Evolutionary conservation across 176 grass and related monocot genomes (phyloP), one percentile per base, ranked within the genome.

Genomic region (Oryza brachyantha): DNA sequence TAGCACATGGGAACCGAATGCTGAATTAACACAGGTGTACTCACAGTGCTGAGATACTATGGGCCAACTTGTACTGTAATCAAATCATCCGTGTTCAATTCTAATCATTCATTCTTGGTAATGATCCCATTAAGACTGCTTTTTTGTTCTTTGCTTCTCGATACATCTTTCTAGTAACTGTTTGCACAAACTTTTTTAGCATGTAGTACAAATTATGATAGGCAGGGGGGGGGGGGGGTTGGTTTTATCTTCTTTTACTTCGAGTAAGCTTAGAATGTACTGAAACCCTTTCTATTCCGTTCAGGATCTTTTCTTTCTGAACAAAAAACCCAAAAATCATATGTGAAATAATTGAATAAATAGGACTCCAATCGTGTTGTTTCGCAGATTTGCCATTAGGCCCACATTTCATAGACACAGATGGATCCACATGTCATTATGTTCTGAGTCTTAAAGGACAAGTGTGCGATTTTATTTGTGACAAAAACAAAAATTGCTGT

Each of bases 121-220:
- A 85, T 89, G 78, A 78, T 85, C 83, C 66, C 66, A 60, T 77
- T 81, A 67, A 65, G 77, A 81, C 72, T 85, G 82, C 87, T 85
- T 85, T 85, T 73, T 66, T 12, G 38, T 66, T 76, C 36, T 77
- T 81, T 89, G 77, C 77, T 76, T 84, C 83, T 65, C 58, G 29
- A 85, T 77, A 76, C 65, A 60, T 85, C 82, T 77, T 70, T 76
- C 72, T 25, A 76, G 12, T 59, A 76, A 85, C 64, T 71, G 65
- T 88, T 64, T 84, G 77, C 64, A 45, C 82, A 72, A 72, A 85
- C 77, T 89, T 85, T 84, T 89, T 54, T 77, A 48, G 82, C 82
- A 73, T 78, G 87, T 85, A 78, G 83, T 85, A 78, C 72, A 73
- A 89, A 78, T 81, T 73, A 85, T 86, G 88, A 86, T 83, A 76